phyloP scores from a whole-genome alignment of 805 yeast genomes.

The Wickerhamiella parazyma region DNA sequence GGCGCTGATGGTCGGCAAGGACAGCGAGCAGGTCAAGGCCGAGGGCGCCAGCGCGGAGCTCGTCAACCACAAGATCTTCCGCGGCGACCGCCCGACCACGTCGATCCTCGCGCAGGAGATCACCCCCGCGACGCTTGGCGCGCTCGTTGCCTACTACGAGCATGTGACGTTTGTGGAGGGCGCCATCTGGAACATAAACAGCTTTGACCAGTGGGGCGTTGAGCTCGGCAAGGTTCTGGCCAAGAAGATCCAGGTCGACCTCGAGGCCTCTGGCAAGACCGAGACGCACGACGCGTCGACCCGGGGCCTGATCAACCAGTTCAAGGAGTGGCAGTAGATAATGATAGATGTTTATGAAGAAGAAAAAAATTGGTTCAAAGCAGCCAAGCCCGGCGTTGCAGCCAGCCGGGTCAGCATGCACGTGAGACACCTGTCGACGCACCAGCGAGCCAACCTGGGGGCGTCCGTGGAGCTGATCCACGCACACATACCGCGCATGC shows the following conservation, averaged over 20 bases:
- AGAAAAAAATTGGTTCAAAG: too few species aligned
- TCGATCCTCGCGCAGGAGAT: slow-evolving; percentile 90
- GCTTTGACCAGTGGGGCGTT: slow-evolving; percentile 99
- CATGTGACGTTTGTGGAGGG: slow-evolving; percentile 96
- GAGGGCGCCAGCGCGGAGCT: slow-evolving; percentile 82
- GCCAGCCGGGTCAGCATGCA: not conserved
- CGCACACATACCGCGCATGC: slow-evolving; percentile 20
- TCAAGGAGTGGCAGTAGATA: slow-evolving; percentile 57
- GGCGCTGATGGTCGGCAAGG: slow-evolving; percentile 93
- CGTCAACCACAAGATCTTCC: slow-evolving; percentile 90
- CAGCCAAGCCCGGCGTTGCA: not conserved
- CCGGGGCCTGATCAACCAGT: slow-evolving; percentile 84
- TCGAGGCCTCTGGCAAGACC: slow-evolving; percentile 46
- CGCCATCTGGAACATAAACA: slow-evolving; percentile 98
- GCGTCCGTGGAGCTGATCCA: slow-evolving; percentile 18
- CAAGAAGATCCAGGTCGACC: slow-evolving; percentile 84
- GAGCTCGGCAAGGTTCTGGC: slow-evolving; percentile 97
- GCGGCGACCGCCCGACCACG: slow-evolving; percentile 98
- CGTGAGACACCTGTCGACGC: slow-evolving; percentile 6
- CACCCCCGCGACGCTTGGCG: slow-evolving; percentile 92
- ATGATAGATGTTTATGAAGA: not conserved
- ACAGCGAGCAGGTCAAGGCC: slow-evolving; percentile 56
- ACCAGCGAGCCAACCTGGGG: slow-evolving; percentile 23
- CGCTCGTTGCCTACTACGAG: slow-evolving; percentile 95
- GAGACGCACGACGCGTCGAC: slow-evolving; percentile 80